Percentiles rank a stretch among this genome's conserved stretches.
phyloP scores from a whole-genome alignment of 2,329 filamentous ascomycete genomes.

The Pseudogymnoascus sp. region DNA sequence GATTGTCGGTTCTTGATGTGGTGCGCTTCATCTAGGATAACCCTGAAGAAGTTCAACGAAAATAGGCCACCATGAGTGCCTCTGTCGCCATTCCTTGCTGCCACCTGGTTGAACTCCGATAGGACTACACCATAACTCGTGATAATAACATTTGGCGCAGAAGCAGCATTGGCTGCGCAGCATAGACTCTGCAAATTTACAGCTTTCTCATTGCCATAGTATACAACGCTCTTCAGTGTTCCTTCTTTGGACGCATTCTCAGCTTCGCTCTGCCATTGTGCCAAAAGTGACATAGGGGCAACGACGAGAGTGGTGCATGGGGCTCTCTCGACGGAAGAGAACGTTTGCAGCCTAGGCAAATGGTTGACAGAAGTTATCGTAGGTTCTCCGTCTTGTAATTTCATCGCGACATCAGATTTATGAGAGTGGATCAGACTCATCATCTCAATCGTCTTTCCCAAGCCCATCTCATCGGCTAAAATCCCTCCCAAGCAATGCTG shows the following conservation, averaged over 20 bases:
- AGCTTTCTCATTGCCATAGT: constrained; percentile 84
- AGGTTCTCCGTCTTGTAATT: constrained; percentile 28
- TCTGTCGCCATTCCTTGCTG: constrained; percentile 58
- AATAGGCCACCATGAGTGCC: constrained; percentile 70
- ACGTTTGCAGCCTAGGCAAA: constrained; percentile 55
- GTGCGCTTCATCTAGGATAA: constrained; percentile 94
- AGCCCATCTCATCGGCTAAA: constrained; percentile 92
- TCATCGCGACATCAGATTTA: constrained; percentile 48
- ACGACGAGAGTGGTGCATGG: constrained; percentile 89
- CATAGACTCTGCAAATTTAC: constrained; percentile 74
- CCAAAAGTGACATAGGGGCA: constrained; percentile 93
- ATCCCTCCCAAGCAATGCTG: constrained; percentile 93
- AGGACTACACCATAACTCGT: constrained; percentile 91
- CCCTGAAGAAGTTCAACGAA: constrained; percentile 85
- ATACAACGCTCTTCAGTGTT: constrained; percentile 76
- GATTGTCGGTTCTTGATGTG: constrained; percentile 85
- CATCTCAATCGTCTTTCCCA: constrained; percentile 99
- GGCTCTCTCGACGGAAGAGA: constrained; percentile 56
- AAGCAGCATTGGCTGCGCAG: constrained; percentile 62
- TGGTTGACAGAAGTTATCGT: constrained; percentile 44
- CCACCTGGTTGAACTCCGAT: constrained; percentile 78
- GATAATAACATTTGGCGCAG: constrained; percentile 83
- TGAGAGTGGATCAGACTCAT: constrained; percentile 86
- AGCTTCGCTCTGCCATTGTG: constrained; percentile 95
- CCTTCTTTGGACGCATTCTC: constrained; percentile 82